Conservation (phyloP, 192 early-diverging fungal species). For the Coemansia sp. region DNA sequence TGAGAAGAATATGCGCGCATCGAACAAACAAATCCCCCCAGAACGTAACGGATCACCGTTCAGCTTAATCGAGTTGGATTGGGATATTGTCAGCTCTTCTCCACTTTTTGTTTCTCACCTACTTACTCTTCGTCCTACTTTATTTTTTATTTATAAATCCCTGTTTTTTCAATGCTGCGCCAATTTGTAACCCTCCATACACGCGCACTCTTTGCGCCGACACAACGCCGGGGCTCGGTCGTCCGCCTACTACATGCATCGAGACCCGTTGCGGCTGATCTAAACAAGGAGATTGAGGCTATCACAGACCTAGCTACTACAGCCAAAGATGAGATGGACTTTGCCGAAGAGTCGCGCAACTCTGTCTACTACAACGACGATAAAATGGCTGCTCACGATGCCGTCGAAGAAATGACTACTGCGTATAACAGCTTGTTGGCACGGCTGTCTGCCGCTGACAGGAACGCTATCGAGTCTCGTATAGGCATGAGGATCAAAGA, state of each 20-base stretch:
- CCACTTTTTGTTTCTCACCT: not conserved
- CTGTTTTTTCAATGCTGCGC: constrained; percentile 18
- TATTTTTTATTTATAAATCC: not conserved
- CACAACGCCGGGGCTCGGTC: not conserved
- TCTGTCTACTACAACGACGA: constrained; percentile 59
- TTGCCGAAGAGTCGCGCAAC: constrained; percentile 57
- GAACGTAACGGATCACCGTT: not conserved
- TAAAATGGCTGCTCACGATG: constrained; percentile 48
- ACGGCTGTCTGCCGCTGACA: constrained; percentile 33
- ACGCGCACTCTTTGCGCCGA: constrained; percentile 22
- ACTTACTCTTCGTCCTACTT: not conserved
- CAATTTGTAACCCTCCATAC: constrained; percentile 24
- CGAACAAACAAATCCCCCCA: not conserved
- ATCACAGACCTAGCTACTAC: constrained; percentile 53
- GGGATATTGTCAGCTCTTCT: not conserved
- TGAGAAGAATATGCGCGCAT: not conserved
- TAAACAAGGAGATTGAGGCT: constrained; percentile 52
- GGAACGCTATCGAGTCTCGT: constrained; percentile 23
- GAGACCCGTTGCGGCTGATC: constrained; percentile 6
- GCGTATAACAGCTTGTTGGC: constrained; percentile 36
- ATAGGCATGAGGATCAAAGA: constrained; percentile 58
- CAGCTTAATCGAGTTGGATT: not conserved
- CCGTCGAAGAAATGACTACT: constrained; percentile 48
- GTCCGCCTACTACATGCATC: constrained; percentile 1
- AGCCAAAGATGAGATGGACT: constrained; percentile 59